Evolutionary conservation across 805 yeast genomes (phyloP).

Genomic region (Limtongozyma cylindracea): DNA sequence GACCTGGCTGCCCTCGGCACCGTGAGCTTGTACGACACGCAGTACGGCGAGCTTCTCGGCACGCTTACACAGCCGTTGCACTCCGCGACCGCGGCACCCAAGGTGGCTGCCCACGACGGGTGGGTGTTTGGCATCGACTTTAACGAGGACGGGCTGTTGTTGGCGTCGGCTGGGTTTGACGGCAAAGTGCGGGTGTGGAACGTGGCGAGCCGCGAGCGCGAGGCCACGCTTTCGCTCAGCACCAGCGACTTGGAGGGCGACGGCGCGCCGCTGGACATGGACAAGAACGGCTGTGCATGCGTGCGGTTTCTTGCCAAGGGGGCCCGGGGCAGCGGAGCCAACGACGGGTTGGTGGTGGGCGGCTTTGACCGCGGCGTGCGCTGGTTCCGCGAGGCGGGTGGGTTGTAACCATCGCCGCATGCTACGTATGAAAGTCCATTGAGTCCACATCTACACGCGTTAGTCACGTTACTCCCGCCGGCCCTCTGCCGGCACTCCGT

Average conservation of each 20-base stretch:
- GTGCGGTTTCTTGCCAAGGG: no score
- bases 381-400: no score
- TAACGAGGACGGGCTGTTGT: constrained; percentile 46
- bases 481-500: no score
- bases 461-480: no score
- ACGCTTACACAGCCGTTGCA: constrained; percentile 45
- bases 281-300: no score
- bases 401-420: no score
- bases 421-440: no score
- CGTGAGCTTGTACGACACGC: constrained; percentile 59
- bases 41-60: constrained; percentile 56
- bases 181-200: constrained; percentile 57
- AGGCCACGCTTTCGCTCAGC: constrained; percentile 30
- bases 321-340: no score
- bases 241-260: constrained; percentile 27
- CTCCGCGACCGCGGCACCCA: constrained; percentile 28
- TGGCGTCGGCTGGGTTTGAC: constrained; percentile 58
- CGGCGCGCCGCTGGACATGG: no score
- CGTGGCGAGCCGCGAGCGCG: constrained; percentile 37
- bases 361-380: no score
- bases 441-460: no score
- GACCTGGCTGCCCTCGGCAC: constrained; percentile 70
- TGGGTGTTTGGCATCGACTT: constrained; percentile 73
- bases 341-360: no score
- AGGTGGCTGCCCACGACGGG: constrained; percentile 46